Base-by-base conservation (phyloP, 2,329 filamentous ascomycete genomes). In the Aureobasidium namibiae region DNA sequence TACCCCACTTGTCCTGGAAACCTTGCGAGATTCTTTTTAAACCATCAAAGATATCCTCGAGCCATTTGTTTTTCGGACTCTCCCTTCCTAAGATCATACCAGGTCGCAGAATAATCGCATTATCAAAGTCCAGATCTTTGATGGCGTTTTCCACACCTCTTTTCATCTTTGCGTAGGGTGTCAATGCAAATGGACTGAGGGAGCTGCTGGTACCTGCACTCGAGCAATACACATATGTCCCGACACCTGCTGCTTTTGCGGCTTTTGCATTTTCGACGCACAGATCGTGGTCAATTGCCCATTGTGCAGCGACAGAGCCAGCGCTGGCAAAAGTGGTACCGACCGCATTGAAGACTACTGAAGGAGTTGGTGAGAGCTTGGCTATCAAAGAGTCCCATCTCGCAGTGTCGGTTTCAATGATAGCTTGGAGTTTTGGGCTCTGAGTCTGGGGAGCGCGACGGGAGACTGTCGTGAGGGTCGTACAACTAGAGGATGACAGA, bases 241-340 rank as follows among this genome's bases (percentile, higher is more conserved):
- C 70, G 24, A 69, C 70, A 0, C 70, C 72, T 0, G 70, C 70
- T 13, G 64, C 65, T 59, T 73, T 73, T 31, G 71, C 71, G 26
- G 70, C 71, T 54, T 65, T 64, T 11, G 71, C 71, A 31, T 67
- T 71, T 56, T 72, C 70, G 9, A 73, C 63, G 52, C 67, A 70
- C 34, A 69, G 56, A 59, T 73, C 72, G 59, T 73, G 71, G 61
- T 74, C 72, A 58, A 74, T 72, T 56, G 69, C 70, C 68, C 70
- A 70, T 60, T 74, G 72, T 13, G 71, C 69, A 49, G 67, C 61
- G 39, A 73, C 44, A 13, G 70, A 66, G 1, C 72, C 72, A 3
- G 71, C 71, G 23, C 64, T 61, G 3, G 68, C 68, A 39, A 62
- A 61, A 2, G 70, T 73, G 11, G 72, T 73, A 29, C 72, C 72